These are phyloP conservation scores for Cyberlindnera lachancei DNA, from an alignment of 805 yeast genomes.

Conservation along the genomic window DNA sequence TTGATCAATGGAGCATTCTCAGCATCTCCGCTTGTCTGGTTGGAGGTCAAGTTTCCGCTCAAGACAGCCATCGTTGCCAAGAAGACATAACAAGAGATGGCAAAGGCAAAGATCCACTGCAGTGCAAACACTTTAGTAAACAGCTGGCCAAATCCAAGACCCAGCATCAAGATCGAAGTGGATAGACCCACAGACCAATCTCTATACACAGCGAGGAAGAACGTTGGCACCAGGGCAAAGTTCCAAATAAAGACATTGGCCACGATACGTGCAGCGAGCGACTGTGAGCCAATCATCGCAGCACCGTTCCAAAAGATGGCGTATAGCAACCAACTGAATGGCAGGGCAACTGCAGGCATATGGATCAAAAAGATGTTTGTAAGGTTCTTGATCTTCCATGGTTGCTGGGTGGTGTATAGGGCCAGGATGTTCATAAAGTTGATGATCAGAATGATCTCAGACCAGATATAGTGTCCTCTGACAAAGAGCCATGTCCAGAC, in stretches of 20 bases:
- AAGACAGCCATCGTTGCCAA: constrained; percentile 41
- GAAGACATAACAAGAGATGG: constrained; percentile 52
- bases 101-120: constrained; percentile 81
- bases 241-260: constrained; percentile 77
- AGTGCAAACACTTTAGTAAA: constrained; percentile 63
- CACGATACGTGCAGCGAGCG: constrained; percentile 53
- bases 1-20: constrained; percentile 35
- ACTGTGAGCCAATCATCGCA: constrained; percentile 41
- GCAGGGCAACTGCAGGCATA: constrained; percentile 59
- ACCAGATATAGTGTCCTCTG: constrained; percentile 46
- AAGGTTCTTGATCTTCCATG: constrained; percentile 47
- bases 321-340: constrained; percentile 67
- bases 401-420: constrained; percentile 46
- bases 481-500: constrained; percentile 61
- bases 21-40: constrained; percentile 9
- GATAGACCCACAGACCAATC: constrained; percentile 69
- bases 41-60: constrained; percentile 25
- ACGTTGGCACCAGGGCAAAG: constrained; percentile 57
- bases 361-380: constrained; percentile 53
- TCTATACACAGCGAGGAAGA: constrained; percentile 47
- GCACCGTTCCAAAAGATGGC: constrained; percentile 85
- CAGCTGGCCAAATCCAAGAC: constrained; percentile 65
- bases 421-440: constrained; percentile 54
- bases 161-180: constrained; percentile 50
- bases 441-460: constrained; percentile 50